Percentiles rank a stretch among this genome's conserved stretches.
phyloP scores from a whole-genome alignment of 805 yeast genomes.

The Kuraishia molischiana region DNA sequence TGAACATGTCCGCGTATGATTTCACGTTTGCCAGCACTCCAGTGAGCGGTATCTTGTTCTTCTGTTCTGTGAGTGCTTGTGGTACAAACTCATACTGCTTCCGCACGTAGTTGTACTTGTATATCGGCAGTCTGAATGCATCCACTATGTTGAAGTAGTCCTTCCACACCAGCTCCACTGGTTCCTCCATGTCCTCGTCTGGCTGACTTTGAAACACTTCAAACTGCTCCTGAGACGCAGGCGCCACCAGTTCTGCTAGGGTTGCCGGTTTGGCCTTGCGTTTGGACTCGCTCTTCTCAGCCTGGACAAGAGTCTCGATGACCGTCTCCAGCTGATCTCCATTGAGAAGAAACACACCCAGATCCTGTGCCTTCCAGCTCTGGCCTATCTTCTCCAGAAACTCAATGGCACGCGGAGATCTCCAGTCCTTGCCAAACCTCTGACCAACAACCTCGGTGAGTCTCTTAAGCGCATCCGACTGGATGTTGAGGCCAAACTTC shows the following conservation, averaged over 20 bases:
- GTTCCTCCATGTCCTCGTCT: constrained; percentile 3
- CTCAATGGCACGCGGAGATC: constrained; percentile 49
- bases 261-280: constrained; percentile 1
- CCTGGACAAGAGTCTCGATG: constrained; percentile 20
- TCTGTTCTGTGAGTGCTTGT: background rate
- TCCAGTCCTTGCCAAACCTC: constrained; percentile 82
- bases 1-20: constrained; percentile 30
- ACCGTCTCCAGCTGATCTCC: constrained; percentile 59
- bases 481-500: constrained; percentile 85
- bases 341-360: constrained; percentile 71
- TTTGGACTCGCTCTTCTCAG: constrained; percentile 7
- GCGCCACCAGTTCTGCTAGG: constrained; percentile 1
- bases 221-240: background rate
- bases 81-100: constrained; percentile 44
- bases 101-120: constrained; percentile 48
- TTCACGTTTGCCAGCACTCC: constrained; percentile 9
- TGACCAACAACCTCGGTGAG: constrained; percentile 71
- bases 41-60: background rate
- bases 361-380: constrained; percentile 81
- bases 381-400: constrained; percentile 72
- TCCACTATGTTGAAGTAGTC: constrained; percentile 62
- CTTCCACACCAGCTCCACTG: constrained; percentile 43
- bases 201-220: constrained; percentile 1
- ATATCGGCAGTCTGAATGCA: constrained; percentile 55
- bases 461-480: constrained; percentile 69